Evolutionary conservation across 2,329 filamentous ascomycete genomes (phyloP), one percentile per base, ranked within the genome.

Genomic region (Trichoderma sp.): DNA sequence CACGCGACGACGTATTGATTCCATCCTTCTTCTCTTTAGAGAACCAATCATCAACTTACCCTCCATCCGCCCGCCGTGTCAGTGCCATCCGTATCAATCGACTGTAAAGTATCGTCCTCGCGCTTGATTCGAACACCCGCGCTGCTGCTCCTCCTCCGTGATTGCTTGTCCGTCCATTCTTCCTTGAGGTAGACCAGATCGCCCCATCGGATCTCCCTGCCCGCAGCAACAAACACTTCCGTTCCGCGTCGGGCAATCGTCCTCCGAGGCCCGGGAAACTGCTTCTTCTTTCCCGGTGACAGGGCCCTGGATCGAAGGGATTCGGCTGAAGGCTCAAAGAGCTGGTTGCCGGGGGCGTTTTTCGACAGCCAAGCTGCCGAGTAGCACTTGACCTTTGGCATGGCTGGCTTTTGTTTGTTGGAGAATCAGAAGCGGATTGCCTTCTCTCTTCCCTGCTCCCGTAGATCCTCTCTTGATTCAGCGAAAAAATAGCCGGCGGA

Each of bases 191-290:
- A 89, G 66, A 90, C 89, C 70, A 99, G 83, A 81, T 97, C 93
- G 11, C 93, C 91, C 94, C 96, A 99, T 80, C 95, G 88, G 73
- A 99, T 92, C 81, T 98, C 93, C 76, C 92, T 95, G 63, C 95
- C 95, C 53, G 92, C 91, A 24, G 94, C 95, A 14, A 94, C 90
- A 79, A 98, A 98, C 11, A 98, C 85, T 78, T 99, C 95, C 1
- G 93, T 94, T 18, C 93, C 94, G 72, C 95, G 87, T 64, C 89
- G 90, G 11, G 94, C 95, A 77, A 98, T 91, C 0, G 90, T 94
- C 74, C 89, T 82, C 71, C 86, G 84, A 11, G 89, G 88, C 21
- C 89, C 88, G 1, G 80, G 78, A 24, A 80, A 77, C 2, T 80
- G 68, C 75, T 83, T 83, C 79, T 83, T 85, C 78, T 82, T 86